A percentile compares a stretch with the other conserved stretches of the same genome.
phyloP scores from a whole-genome alignment of 257 asterid genomes.

The Lycium barbarum region DNA sequence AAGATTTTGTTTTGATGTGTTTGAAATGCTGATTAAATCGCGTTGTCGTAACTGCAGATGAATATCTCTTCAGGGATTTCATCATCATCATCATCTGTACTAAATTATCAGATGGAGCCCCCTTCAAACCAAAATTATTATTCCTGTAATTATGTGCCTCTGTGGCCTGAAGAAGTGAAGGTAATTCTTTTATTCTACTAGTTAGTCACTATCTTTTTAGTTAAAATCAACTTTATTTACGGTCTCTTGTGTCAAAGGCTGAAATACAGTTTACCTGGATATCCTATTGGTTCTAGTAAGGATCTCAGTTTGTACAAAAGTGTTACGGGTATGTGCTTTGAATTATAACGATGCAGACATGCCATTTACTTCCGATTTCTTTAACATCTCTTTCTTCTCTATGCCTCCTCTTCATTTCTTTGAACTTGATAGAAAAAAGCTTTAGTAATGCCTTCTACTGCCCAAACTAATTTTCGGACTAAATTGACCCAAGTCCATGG shows the following conservation, averaged over 20 bases:
- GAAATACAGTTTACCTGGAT: slow-evolving; percentile 8
- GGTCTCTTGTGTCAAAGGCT: slow-evolving; percentile 20
- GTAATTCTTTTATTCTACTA: slow-evolving; percentile 39
- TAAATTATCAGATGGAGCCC: slow-evolving; percentile 86
- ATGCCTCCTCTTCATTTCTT: not conserved
- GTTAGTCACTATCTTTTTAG: too few relatives aligned
- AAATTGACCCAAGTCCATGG: not conserved
- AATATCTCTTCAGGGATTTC: slow-evolving; percentile 65
- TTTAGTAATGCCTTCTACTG: not conserved
- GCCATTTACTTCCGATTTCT: not conserved
- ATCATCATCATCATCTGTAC: slow-evolving; percentile 47
- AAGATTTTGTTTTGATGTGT: not conserved
- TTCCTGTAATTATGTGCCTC: slow-evolving; percentile 48
- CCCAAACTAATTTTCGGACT: not conserved
- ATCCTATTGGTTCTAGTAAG: not conserved
- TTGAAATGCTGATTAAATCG: not conserved
- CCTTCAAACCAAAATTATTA: slow-evolving; percentile 95
- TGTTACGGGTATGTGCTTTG: not conserved
- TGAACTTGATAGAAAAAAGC: not conserved
- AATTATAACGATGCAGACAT: not conserved
- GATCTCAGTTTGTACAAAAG: not conserved
- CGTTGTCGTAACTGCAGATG: slow-evolving; percentile 51
- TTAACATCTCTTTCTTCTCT: not conserved
- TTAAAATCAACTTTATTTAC: not conserved
- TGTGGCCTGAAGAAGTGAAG: slow-evolving; percentile 75